Evolutionary conservation across 2,329 filamentous ascomycete species (phyloP).

Genomic region (Penicillium sp.): DNA sequence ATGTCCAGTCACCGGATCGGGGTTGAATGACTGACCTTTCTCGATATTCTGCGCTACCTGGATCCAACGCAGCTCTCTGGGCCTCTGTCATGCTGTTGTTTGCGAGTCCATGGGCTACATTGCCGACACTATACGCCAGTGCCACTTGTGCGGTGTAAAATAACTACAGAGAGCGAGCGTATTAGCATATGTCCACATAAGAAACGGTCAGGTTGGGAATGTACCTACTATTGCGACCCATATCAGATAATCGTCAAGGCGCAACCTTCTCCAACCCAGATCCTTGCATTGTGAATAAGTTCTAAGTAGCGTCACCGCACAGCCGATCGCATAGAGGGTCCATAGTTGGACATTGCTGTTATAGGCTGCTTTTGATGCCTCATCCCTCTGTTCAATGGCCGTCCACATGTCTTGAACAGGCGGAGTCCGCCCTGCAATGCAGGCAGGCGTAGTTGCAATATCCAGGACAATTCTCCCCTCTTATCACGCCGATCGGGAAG

Average conservation of each 20-base stretch:
- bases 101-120: constrained; percentile 42
- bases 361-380: constrained; percentile 12
- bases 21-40: too few species aligned
- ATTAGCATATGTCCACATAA: too few species aligned
- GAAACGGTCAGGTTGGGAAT: too few species aligned
- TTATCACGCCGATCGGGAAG: too few species aligned
- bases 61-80: constrained; percentile 38
- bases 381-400: constrained; percentile 7
- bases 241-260: constrained; percentile 49
- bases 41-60: constrained; percentile 30
- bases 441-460: too few species aligned
- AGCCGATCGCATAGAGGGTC: constrained; percentile 20
- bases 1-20: too few species aligned
- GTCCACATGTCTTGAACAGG: too few species aligned
- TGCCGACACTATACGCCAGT: constrained; percentile 43
- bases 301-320: constrained; percentile 27
- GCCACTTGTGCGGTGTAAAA: constrained; percentile 44
- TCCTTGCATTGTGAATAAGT: constrained; percentile 29
- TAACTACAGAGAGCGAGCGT: too few species aligned
- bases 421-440: too few species aligned
- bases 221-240: constrained; percentile 44
- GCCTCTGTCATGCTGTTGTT: constrained; percentile 49
- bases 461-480: too few species aligned
- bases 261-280: constrained; percentile 20
- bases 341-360: constrained; percentile 18